Evolutionary conservation across 108 stramenopile genomes (phyloP).

Genomic region (Cyclotella atomus): DNA sequence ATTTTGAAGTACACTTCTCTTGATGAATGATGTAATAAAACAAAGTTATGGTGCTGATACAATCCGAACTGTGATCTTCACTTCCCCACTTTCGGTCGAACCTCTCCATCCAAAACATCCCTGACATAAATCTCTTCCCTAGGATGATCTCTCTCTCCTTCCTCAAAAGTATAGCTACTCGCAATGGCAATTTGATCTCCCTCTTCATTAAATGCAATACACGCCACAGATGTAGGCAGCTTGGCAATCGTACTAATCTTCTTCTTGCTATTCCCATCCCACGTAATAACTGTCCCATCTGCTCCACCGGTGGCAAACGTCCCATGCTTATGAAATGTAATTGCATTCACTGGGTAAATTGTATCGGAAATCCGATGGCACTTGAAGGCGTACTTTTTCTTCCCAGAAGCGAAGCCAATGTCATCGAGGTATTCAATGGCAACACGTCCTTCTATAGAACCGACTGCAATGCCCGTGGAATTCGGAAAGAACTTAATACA

Average conservation of each 20-base stretch:
- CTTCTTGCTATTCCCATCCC: constrained; percentile 95
- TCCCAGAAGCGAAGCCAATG: constrained; percentile 54
- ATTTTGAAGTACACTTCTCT: too few species aligned
- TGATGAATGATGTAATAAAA: too few species aligned
- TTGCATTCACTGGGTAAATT: constrained; percentile 96
- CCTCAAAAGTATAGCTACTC: constrained; percentile 95
- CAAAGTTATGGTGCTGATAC: too few species aligned
- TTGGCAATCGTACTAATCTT: constrained; percentile 63
- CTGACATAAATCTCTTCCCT: constrained; percentile 89
- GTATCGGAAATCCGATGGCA: constrained; percentile 94
- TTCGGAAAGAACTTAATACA: constrained; percentile 80
- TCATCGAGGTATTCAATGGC: constrained; percentile 93
- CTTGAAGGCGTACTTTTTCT: constrained; percentile 94
- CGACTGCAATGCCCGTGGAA: constrained; percentile 85
- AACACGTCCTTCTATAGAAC: constrained; percentile 96
- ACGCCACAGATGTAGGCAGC: constrained; percentile 87
- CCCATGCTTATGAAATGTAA: constrained; percentile 90
- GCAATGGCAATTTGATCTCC: constrained; percentile 91
- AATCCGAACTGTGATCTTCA: neutral
- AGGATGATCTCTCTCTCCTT: constrained; percentile 95
- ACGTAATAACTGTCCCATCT: constrained; percentile 90
- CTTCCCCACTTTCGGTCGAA: constrained; percentile 26
- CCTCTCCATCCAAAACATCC: constrained; percentile 70
- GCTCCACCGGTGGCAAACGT: constrained; percentile 95
- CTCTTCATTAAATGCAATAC: constrained; percentile 86